Base-by-base conservation (phyloP, 495 filamentous ascomycete species). In the Penicillium steckii region DNA sequence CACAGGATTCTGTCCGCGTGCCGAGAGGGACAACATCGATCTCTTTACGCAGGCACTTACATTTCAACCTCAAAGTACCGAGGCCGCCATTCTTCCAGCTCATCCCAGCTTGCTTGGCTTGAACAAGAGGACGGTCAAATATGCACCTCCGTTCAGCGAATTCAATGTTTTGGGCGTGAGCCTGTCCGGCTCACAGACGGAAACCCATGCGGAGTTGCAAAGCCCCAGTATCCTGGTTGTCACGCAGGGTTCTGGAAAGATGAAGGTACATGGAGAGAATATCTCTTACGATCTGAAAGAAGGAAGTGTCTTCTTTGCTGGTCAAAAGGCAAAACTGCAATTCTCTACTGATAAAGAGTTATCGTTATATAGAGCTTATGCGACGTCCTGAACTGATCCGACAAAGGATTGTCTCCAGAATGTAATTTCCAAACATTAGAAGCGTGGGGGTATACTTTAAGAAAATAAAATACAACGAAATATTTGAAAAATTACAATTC, bases 71-170 rank as follows among this genome's bases (percentile, higher is more conserved):
- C 84, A 87, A 42, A 67, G 60, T 12, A 59, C 64, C 2, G 68
- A 78, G 4, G 80, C 85, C 40, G 70, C 81, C 1, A 56, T 78
- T 24, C 60, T 90, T 21, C 57, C 55, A 13, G 51, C 63, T 22
- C 55, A 72, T 41, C 60, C 62, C 55, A 80, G 64, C 42, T 66
- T 67, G 2, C 75, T 75, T 56, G 76, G 82, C 10, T 64, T 65
- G 50, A 69, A 72, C 19, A 80, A 79, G 3, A 80, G 74, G 66
- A 83, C 82, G 15, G 70, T 69, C 22, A 70, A 78, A 21, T 88
- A 85, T 56, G 72, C 67, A 43, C 85, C 87, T 12, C 86, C 86
- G 0, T 79, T 89, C 65, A 79, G 77, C 52, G 87, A 91, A 66
- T 90, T 90, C 62, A 81, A 88, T 57, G 76, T 89, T 60, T 65